Percentiles rank a stretch among this genome's conserved stretches.
Conservation (phyloP, 2,329 filamentous ascomycete genomes). For the Cercospora nicotianae region DNA sequence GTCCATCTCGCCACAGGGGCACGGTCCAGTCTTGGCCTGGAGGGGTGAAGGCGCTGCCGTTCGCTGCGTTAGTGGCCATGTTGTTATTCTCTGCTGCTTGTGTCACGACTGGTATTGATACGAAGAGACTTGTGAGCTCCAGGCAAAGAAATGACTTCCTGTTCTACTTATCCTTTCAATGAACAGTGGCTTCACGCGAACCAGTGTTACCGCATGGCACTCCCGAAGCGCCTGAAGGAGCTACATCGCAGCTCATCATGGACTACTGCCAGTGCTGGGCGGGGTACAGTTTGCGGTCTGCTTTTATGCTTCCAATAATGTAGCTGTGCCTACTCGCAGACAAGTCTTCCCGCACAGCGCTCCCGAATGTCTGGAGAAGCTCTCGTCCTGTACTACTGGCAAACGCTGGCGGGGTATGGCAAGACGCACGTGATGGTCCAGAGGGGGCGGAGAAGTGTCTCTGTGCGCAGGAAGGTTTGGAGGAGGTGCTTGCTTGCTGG, state of each 20-base stretch:
- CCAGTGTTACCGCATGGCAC: background rate
- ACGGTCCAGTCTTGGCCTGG: slow-evolving; percentile 25
- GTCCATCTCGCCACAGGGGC: slow-evolving; percentile 49
- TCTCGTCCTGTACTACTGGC: background rate
- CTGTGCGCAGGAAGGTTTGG: background rate
- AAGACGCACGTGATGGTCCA: background rate
- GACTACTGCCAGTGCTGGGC: background rate
- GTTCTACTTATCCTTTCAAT: background rate
- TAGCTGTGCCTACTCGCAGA: too few species aligned
- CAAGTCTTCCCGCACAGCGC: background rate
- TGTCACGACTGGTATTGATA: background rate
- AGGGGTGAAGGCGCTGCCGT: slow-evolving; percentile 1
- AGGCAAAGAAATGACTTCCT: background rate
- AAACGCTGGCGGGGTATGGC: background rate
- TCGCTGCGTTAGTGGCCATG: slow-evolving; percentile 10
- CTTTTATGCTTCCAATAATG: background rate
- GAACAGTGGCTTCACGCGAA: background rate
- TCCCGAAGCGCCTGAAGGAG: slow-evolving; percentile 1
- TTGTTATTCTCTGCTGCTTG: background rate
- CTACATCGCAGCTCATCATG: background rate
- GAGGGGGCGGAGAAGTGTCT: background rate
- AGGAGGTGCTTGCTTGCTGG: background rate
- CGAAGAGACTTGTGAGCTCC: background rate
- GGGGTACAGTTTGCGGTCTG: background rate
- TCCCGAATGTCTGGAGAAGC: background rate